Conservation (phyloP, 192 early-diverging fungal genomes). For the Podila verticillata region DNA sequence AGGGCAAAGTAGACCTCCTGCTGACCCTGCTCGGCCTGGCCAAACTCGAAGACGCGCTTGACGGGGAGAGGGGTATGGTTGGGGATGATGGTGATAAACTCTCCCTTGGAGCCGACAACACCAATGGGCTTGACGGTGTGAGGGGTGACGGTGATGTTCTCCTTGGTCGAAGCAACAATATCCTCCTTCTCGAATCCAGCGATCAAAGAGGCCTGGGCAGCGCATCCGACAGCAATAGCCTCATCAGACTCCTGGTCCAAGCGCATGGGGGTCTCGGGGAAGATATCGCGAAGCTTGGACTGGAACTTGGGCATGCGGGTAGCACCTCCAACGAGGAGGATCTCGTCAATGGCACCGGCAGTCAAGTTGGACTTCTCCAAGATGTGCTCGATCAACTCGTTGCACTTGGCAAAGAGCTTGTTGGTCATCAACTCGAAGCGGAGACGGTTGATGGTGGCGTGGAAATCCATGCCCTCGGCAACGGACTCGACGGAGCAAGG, state of each 20-base stretch:
- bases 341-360: conserved; percentile 80
- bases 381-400: conserved; percentile 70
- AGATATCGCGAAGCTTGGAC: conserved; percentile 74
- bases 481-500: conserved; percentile 95
- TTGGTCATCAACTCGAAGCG: conserved; percentile 91
- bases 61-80: conserved; percentile 89
- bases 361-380: conserved; percentile 75
- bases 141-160: conserved; percentile 61
- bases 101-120: conserved; percentile 72
- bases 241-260: conserved; percentile 94
- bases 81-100: conserved; percentile 83
- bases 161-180: conserved; percentile 61
- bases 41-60: conserved; percentile 78
- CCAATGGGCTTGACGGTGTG: conserved; percentile 83
- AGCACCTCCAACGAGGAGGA: conserved; percentile 90
- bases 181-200: conserved; percentile 70
- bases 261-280: conserved; percentile 78
- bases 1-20: conserved; percentile 82
- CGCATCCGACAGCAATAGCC: conserved; percentile 90
- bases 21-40: conserved; percentile 70
- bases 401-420: conserved; percentile 77
- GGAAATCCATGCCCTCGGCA: conserved; percentile 91
- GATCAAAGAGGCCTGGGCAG: conserved; percentile 86
- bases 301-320: conserved; percentile 90
- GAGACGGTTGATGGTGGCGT: conserved; percentile 82